phyloP scores from a whole-genome alignment of 139 green algal species.

The Chlamydomonas schloesseri region DNA sequence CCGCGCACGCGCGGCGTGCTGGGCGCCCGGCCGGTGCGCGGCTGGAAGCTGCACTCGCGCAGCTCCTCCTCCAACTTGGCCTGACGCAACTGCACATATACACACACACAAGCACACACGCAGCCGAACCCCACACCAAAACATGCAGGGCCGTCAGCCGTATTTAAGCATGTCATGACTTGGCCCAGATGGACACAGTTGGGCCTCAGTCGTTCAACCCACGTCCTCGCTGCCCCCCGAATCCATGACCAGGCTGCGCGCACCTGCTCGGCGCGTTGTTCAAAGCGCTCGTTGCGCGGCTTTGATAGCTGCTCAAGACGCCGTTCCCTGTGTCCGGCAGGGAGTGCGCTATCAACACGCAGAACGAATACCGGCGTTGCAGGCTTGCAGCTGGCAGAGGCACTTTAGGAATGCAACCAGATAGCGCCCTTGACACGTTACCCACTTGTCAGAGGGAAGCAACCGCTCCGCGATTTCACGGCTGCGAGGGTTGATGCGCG shows the following conservation, averaged over 20 bases:
- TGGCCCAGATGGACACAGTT: no score
- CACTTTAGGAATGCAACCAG: no score
- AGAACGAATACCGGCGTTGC: no score
- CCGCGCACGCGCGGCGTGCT: conserved; percentile 6
- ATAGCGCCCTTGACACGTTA: neutral
- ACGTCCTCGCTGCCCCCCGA: no score
- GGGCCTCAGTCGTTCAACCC: no score
- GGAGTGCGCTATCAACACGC: no score
- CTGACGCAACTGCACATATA: conserved; percentile 21
- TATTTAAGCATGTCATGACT: no score
- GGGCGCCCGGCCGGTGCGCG: conserved; percentile 36
- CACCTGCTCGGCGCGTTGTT: conserved; percentile 25
- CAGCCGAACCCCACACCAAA: no score
- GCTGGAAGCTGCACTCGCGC: conserved; percentile 61
- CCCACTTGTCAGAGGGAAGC: conserved; percentile 10
- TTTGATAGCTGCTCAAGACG: conserved; percentile 23
- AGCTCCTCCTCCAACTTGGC: conserved; percentile 50
- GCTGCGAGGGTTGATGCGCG: conserved; percentile 29
- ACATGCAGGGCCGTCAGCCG: no score
- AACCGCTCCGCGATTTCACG: conserved; percentile 20
- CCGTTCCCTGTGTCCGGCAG: conserved; percentile 9
- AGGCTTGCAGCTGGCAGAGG: no score
- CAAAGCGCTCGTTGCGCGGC: conserved; percentile 21
- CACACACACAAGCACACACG: neutral
- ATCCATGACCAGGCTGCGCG: no score